A percentile compares a stretch with the other conserved stretches of the same genome.
Evolutionary conservation across 2,329 filamentous ascomycete genomes (phyloP).

Genomic region (Scedosporium boydii): DNA sequence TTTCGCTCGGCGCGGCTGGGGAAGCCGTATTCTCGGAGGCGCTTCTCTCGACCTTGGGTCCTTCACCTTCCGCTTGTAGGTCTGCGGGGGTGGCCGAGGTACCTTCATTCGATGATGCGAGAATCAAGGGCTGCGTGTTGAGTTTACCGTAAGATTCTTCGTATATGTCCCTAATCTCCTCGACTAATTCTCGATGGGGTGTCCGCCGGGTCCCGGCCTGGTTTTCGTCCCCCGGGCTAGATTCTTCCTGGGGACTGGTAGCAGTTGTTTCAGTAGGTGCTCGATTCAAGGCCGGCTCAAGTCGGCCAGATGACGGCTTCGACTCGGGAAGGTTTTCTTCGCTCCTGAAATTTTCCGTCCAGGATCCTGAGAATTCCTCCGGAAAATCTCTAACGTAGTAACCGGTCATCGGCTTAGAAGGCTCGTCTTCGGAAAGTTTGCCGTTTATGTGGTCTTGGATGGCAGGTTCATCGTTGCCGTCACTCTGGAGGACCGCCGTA

Average conservation of each 20-base stretch:
- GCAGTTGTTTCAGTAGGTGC: not conserved
- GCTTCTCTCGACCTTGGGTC: not conserved
- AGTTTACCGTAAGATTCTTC: not conserved
- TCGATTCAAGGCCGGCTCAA: not conserved
- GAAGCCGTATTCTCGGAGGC: not conserved
- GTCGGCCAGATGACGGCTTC: not conserved
- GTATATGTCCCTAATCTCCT: not conserved
- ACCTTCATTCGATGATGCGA: not conserved
- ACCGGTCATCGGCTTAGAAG: not conserved
- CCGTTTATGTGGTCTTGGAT: not conserved
- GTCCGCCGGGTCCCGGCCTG: not conserved
- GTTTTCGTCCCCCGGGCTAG: not conserved
- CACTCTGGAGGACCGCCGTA: not conserved
- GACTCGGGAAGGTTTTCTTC: not conserved
- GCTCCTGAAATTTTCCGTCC: not conserved
- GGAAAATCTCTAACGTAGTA: conserved; percentile 2
- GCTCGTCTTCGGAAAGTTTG: not conserved
- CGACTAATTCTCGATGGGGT: not conserved
- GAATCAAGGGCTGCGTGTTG: not conserved
- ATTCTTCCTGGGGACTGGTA: not conserved
- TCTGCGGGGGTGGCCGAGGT: not conserved
- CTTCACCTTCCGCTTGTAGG: not conserved
- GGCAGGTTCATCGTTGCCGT: not conserved
- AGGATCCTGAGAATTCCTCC: not conserved
- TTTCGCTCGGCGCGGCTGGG: not conserved